Percentiles rank a stretch among this genome's conserved stretches.
These are phyloP conservation scores for Botrytis pseudocinerea DNA, from an alignment of 2,329 filamentous ascomycete species.

Conservation along the genomic window DNA sequence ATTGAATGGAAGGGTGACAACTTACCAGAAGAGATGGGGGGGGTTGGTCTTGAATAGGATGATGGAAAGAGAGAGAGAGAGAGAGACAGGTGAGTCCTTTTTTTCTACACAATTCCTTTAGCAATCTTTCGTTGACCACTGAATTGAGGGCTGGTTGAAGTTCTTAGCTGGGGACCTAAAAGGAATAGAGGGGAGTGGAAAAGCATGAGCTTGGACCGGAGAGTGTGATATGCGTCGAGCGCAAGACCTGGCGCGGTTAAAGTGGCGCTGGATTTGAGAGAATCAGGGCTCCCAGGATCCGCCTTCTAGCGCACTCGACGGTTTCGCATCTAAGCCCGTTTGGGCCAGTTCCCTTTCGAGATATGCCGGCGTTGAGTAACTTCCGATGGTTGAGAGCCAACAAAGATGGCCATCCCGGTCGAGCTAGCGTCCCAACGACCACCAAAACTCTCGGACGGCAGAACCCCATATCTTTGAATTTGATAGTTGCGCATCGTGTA, in stretches of 20 bases:
- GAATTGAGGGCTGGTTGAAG: conserved; percentile 3
- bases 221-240: neutral
- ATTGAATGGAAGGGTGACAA: neutral
- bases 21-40: neutral
- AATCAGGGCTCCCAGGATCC: neutral
- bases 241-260: neutral
- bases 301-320: neutral
- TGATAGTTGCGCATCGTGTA: neutral
- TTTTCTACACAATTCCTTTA: neutral
- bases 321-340: neutral
- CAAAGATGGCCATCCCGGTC: neutral
- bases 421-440: conserved; percentile 9
- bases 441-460: neutral
- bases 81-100: neutral
- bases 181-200: neutral
- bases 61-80: neutral
- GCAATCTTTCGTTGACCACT: neutral
- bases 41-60: neutral
- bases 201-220: conserved; percentile 1
- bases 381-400: conserved; percentile 22
- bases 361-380: conserved; percentile 17
- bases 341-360: neutral
- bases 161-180: neutral
- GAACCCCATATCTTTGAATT: neutral
- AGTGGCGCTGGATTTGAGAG: neutral